Base-by-base conservation (phyloP, 805 yeast genomes). In the Saturnispora silvae region DNA sequence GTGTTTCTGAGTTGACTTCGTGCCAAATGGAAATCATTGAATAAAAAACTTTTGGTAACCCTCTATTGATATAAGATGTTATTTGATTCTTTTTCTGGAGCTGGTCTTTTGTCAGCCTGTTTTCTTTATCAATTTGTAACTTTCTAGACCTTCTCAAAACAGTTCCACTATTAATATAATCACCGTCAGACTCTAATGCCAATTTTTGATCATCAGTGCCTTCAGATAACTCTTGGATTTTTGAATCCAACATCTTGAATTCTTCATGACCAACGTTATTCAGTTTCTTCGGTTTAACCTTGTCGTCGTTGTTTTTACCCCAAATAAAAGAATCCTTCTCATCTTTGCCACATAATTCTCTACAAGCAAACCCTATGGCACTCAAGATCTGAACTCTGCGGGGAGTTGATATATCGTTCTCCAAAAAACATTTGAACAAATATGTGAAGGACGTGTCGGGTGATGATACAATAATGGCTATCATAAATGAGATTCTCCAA, bases 381-480 rank as follows among this genome's bases (percentile, higher is more conserved):
- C 87, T 72, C 15, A 92, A 55, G 7, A 87, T 63, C 20, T 72
- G 59, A 59, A 87, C 64, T 33, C 97, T 58, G 42, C 79, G 87
- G 43, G 81, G 92, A 15, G 92, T 54, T 0, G 95, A 84, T 43
- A 80, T 74, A 50, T 89, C 98, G 0, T 87, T 86, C 0, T 68
- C 64, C 25, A 73, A 60, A 14, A 86, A 59, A 14, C 77, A 53
- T 20, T 62, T 51, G 28, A 71, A 56, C 0, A 77, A 51, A 20
- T 67, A 63, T 1, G 60, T 50, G 0, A 84, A 75, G 3, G 63
- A 47, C 6, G 25, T 35, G 4, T 67, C 61, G 30, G 52, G 53
- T 33, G 65, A 65, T 0, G 76, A 62, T 1, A 70, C 76, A 14
- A 82, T 60, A 1, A 84, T 63, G 2, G 92, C 74, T 5, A 79